A percentile compares a stretch with the other conserved stretches of the same genome.
These are phyloP conservation scores for Monoraphidium neglectum DNA, from an alignment of 139 green algal genomes.

Conservation along the genomic window DNA sequence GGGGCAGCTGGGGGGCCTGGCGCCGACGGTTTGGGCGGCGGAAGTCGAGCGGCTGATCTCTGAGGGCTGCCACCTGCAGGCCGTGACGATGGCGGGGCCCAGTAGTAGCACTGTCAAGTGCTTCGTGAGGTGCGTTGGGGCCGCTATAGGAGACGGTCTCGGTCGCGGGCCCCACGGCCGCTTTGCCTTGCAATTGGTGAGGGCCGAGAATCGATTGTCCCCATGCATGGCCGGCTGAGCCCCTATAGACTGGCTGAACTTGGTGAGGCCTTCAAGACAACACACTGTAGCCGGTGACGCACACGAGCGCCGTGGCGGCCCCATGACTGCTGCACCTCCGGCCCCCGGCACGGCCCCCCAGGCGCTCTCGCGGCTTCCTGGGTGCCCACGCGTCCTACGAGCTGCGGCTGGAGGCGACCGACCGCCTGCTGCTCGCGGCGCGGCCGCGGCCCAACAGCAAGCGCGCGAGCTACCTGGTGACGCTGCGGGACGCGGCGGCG, in stretches of 20 bases:
- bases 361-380: slow-evolving; percentile 2
- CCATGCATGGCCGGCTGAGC: not conserved
- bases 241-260: not conserved
- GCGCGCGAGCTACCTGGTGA: slow-evolving; percentile 74
- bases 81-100: too few species aligned
- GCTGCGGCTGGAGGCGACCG: slow-evolving; percentile 62
- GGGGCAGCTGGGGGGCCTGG: too few species aligned
- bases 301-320: not conserved
- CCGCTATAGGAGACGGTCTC: too few species aligned
- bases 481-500: not conserved
- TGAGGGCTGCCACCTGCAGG: not conserved
- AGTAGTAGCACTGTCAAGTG: not conserved
- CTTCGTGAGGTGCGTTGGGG: not conserved
- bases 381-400: slow-evolving; percentile 39
- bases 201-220: not conserved
- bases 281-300: not conserved
- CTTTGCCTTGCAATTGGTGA: not conserved
- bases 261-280: not conserved
- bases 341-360: not conserved
- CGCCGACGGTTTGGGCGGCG: not conserved
- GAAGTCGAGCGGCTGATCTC: not conserved
- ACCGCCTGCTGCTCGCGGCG: slow-evolving; percentile 81
- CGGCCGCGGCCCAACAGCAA: slow-evolving; percentile 85
- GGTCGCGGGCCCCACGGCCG: too few species aligned
- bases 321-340: too few species aligned